Evolutionary conservation across 805 yeast genomes (phyloP).

Genomic region (Wickerhamiella hasegawae): DNA sequence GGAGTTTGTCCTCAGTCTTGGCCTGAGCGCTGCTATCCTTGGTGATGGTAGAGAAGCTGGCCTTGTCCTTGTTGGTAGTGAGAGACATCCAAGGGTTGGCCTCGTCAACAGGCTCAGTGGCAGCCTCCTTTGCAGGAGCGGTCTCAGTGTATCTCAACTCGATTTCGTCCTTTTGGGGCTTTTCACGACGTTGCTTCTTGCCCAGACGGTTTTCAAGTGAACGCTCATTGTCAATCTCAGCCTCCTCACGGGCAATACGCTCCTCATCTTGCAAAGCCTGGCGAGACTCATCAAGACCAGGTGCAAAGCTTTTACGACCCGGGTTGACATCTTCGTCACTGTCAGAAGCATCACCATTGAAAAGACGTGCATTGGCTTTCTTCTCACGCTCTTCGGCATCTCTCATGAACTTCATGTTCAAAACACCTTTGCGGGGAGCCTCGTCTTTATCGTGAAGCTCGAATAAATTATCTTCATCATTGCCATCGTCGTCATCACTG

Average conservation of each 20-base stretch:
- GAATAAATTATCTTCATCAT: constrained; percentile 17
- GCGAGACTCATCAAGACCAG: neutral
- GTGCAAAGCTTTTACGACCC: constrained; percentile 30
- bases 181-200: constrained; percentile 1
- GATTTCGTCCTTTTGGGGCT: constrained; percentile 1
- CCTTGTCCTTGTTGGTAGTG: constrained; percentile 24
- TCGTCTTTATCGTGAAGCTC: constrained; percentile 20
- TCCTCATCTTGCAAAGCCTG: constrained; percentile 3
- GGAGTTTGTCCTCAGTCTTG: constrained; percentile 9
- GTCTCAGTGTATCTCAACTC: constrained; percentile 2
- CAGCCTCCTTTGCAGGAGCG: constrained; percentile 3
- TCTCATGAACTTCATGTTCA: constrained; percentile 92
- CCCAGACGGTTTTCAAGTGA: neutral
- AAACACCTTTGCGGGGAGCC: constrained; percentile 57
- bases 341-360: constrained; percentile 20
- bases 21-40: constrained; percentile 21
- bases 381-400: constrained; percentile 64
- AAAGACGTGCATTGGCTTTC: constrained; percentile 37
- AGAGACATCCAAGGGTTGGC: constrained; percentile 23
- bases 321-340: constrained; percentile 23
- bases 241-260: constrained; percentile 9
- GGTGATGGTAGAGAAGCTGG: constrained; percentile 33
- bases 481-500: constrained; percentile 30
- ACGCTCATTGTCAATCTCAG: constrained; percentile 4
- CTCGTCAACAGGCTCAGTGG: neutral